phyloP scores from a whole-genome alignment of 2,329 filamentous ascomycete genomes.

The Ceratocystis eucalypticola region DNA sequence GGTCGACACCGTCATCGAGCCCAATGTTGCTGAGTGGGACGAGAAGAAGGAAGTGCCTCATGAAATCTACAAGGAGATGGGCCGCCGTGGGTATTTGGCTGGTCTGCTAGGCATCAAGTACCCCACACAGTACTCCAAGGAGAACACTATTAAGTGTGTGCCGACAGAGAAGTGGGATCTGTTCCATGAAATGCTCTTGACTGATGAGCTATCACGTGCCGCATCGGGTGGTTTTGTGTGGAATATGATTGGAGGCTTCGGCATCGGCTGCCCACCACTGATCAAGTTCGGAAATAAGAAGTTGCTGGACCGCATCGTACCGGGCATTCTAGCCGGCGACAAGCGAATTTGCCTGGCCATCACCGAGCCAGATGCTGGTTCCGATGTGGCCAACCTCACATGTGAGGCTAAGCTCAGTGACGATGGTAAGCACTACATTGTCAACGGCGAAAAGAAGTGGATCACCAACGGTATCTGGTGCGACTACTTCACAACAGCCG shows the following conservation, averaged over 20 bases:
- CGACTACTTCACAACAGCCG: constrained; percentile 95
- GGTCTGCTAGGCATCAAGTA: constrained; percentile 77
- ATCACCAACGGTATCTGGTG: constrained; percentile 96
- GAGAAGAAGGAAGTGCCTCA: constrained; percentile 83
- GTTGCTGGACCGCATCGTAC: constrained; percentile 75
- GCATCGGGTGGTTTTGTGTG: constrained; percentile 90
- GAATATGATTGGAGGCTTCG: constrained; percentile 94
- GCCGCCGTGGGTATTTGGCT: constrained; percentile 81
- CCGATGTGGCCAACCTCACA: constrained; percentile 85
- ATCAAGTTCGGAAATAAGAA: constrained; percentile 82
- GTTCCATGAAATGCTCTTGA: constrained; percentile 94
- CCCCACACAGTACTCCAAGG: constrained; percentile 58
- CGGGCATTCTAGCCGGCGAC: constrained; percentile 76
- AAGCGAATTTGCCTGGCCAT: constrained; percentile 97
- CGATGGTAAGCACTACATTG: constrained; percentile 97
- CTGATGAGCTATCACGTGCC: constrained; percentile 80
- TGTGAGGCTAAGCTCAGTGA: constrained; percentile 91
- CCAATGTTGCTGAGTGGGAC: constrained; percentile 90
- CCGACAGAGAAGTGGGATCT: constrained; percentile 86
- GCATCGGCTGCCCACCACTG: constrained; percentile 82
- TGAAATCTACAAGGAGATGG: constrained; percentile 89
- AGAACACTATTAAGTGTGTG: constrained; percentile 60
- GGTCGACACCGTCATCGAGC: constrained; percentile 81
- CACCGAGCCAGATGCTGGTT: constrained; percentile 89
- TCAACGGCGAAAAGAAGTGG: constrained; percentile 99